These are phyloP conservation scores for Melanomma pulvis-pyrius DNA, from an alignment of 495 filamentous ascomycete genomes.

Conservation along the genomic window DNA sequence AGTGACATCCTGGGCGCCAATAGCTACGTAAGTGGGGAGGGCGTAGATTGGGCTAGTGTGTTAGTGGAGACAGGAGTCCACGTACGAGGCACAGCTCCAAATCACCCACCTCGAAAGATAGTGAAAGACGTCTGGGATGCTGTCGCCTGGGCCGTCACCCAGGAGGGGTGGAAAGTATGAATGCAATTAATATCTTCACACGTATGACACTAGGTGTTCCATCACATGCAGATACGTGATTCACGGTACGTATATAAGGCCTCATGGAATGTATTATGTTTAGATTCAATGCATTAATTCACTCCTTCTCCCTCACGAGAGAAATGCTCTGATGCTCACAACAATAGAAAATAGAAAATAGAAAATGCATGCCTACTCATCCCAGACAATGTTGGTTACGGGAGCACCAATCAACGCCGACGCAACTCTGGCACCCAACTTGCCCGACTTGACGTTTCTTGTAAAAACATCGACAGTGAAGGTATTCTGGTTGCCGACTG, in stretches of 20 bases:
- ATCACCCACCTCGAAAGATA: slow-evolving; percentile 59
- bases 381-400: slow-evolving; percentile 44
- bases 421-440: slow-evolving; percentile 40
- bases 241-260: not conserved
- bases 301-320: no score
- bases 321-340: no score
- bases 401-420: slow-evolving; percentile 23
- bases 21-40: slow-evolving; percentile 62
- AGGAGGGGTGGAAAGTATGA: slow-evolving; percentile 27
- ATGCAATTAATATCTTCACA: not conserved
- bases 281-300: no score
- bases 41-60: slow-evolving; percentile 76
- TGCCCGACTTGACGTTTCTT: slow-evolving; percentile 40
- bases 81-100: slow-evolving; percentile 56
- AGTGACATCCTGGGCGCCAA: slow-evolving; percentile 93
- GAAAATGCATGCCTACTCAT: slow-evolving; percentile 38
- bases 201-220: not conserved
- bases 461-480: slow-evolving; percentile 34
- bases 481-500: slow-evolving; percentile 43
- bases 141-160: slow-evolving; percentile 64
- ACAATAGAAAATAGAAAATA: no score
- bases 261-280: not conserved
- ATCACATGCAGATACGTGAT: not conserved
- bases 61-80: slow-evolving; percentile 87
- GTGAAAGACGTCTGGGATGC: slow-evolving; percentile 70